Base-by-base conservation (phyloP, 345 rosid species). In the Reutealis trisperma region DNA sequence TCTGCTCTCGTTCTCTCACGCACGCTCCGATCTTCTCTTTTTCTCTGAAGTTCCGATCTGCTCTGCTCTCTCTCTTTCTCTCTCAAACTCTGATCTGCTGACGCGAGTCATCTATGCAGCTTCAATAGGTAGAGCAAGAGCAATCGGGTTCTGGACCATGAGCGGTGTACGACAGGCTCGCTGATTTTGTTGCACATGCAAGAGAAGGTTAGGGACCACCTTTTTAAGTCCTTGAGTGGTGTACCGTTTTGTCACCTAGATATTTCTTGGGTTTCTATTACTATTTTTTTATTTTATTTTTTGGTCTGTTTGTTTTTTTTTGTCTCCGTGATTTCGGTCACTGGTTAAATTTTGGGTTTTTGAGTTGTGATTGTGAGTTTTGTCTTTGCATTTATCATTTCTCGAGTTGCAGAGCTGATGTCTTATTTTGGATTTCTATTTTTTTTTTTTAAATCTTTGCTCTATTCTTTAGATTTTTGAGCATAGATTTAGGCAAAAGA, bases 231-330 rank as follows among this genome's bases (percentile, higher is more conserved):
- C n/a, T n/a, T n/a, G n/a, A n/a, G n/a, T n/a, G n/a, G n/a, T n/a
- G n/a, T 81, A 82, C 80, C 77, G 82, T 87, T 88, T 88, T 88
- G 83, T 87, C 93, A 86, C 86, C 84, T 84, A 87, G 88, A 37
- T 79, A 71, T 78, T 79, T 85, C 70, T 67, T 76, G 67, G 49
- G 79, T 52, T 72, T 71, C 67, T 64, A 52, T 22, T 52, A 25
- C 58, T 52, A 64, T 61, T 77, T 60, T 66, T 62, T 57, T 25
- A 70, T 62, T 42, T 42, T 24, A 58, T 49, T n/a, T n/a, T n/a
- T n/a, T n/a, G n/a, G n/a, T n/a, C n/a, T n/a, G n/a, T n/a, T 69
- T 66, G 49, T 60, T 59, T 47, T 42, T 63, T 22, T 70, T 65
- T 63, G 45, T 82, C n/a, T 65, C 74, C 41, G 22, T 74, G 75